phyloP scores from a whole-genome alignment of 164 flowering plant species.

The Nymphaea thermarum region DNA sequence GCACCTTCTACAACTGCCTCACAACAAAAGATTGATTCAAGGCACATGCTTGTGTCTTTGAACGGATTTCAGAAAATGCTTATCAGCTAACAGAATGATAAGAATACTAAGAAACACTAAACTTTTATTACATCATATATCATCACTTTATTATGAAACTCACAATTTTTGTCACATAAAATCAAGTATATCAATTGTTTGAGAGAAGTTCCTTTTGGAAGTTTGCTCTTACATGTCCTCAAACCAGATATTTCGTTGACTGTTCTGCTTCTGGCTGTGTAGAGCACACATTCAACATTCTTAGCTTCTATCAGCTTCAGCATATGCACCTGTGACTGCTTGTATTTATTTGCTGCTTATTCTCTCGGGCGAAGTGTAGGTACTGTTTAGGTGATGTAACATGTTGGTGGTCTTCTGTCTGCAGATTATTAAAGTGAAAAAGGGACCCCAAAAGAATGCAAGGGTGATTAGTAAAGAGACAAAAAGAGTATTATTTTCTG shows the following conservation, averaged over 20 bases:
- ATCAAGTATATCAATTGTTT: no score
- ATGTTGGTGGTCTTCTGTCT: slow-evolving; percentile 39
- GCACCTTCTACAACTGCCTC: no score
- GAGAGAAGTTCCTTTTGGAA: neutral
- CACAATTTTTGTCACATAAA: no score
- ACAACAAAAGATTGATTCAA: no score
- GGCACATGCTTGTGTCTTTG: no score
- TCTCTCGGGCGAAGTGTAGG: slow-evolving; percentile 13
- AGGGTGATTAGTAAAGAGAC: slow-evolving; percentile 39
- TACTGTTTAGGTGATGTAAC: slow-evolving; percentile 22
- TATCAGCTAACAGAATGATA: no score
- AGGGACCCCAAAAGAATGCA: slow-evolving; percentile 41
- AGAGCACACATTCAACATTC: neutral
- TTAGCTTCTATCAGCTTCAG: neutral
- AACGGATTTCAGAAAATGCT: no score
- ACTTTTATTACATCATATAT: no score
- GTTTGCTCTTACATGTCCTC: neutral
- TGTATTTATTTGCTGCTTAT: slow-evolving; percentile 10
- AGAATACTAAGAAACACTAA: no score
- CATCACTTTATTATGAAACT: no score
- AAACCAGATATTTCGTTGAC: neutral
- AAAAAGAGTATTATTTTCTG: slow-evolving; percentile 33
- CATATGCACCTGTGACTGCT: slow-evolving; percentile 1
- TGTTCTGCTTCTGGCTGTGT: neutral
- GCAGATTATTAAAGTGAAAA: slow-evolving; percentile 65